Base-by-base conservation (phyloP, 129 eudicot species). In the Arctium minus region DNA sequence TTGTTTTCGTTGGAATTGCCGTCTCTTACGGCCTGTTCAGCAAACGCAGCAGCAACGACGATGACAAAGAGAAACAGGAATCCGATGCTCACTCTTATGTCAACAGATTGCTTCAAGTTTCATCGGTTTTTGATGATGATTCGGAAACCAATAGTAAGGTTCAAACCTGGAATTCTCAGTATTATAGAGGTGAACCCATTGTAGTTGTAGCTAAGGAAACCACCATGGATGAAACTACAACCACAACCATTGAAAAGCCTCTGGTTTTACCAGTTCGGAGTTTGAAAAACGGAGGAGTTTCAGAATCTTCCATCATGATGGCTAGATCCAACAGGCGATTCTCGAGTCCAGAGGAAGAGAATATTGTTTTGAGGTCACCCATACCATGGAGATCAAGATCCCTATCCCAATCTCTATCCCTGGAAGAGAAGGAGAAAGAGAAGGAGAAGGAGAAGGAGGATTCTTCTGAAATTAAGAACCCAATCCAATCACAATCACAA, bases 331-430 rank as follows among this genome's bases (percentile, higher is more conserved):
- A 86, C 69, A 22, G 27, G 27, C 27, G 27, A 22, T 22, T 22
- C 27, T 22, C 27, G 27, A 22, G 27, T 22, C 27, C 27, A 22
- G 36, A 9, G 33, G 96, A 87, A 75, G 92, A 87, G 73, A 88
- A 81, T 84, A 80, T 83, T 31, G 99, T 96, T 15, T 91, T 90
- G 31, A 89, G 91, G 11, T 96, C 99, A 10, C 99, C 99, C 6
- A 89, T 96, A 35, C 99, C 99, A 60, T 96, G 98, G 99, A 80
- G 92, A 89, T 93, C 99, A 71, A 96, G 99, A 89, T 96, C 36
- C 1, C 36, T 1, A 33, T 33, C 36, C 0, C 36, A 33, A 33
- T 33, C 36, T 2, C 36, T 33, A 33, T 33, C 36, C 0, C 36
- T 33, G 36, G 36, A 33, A 2, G 36, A 33, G 36, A 33, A 33